Base-by-base conservation (phyloP, 2,329 filamentous ascomycete genomes). In the Hymenoscyphus infarciens region DNA sequence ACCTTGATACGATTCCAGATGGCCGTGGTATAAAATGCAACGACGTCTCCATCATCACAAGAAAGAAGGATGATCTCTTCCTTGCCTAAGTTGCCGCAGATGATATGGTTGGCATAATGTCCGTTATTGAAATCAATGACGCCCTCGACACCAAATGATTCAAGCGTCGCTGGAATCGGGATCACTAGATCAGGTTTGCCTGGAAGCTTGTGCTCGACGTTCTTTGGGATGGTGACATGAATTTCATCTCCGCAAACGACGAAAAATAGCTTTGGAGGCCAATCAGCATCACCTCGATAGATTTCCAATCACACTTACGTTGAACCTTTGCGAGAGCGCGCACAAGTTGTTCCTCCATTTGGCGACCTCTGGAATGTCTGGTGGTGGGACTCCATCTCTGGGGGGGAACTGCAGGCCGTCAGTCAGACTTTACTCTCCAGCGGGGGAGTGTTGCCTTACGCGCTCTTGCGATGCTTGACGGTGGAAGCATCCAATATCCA, bases 1-100 rank as follows among this genome's bases (percentile, higher is more conserved):
- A n/a, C 22, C 8, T 61, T 38, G 13, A 69, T 54, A 27, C 63
- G 53, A 4, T 63, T 42, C 3, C 63, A 31, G 13, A 72, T 52
- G 0, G 63, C 19, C 29, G 71, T 61, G 13, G 86, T 88, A 70
- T 89, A 86, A 74, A 90, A 93, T 6, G 83, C 88, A 56, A 86
- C 78, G 2, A 92, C 83, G 71, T 94, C 90, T 6, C 91, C 91
- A 65, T 92, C 89, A 68, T 94, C 91, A 63, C 84, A 91, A 39
- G 80, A 83, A 53, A 87, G 77, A 3, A 91, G 74, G 5, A 94
- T 68, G 33, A 92, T 82, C 74, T 95, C 91, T 58, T 89, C 79
- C 6, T 81, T 76, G 0, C 91, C 91, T 13, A 94, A 76, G 56
- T 89, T 83, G 16, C 88, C 88, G 29, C 89, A 81, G 11, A 88